A percentile compares a stretch with the other conserved stretches of the same genome.
Evolutionary conservation across 257 asterid genomes (phyloP).

Genomic region (Handroanthus guayacan): DNA sequence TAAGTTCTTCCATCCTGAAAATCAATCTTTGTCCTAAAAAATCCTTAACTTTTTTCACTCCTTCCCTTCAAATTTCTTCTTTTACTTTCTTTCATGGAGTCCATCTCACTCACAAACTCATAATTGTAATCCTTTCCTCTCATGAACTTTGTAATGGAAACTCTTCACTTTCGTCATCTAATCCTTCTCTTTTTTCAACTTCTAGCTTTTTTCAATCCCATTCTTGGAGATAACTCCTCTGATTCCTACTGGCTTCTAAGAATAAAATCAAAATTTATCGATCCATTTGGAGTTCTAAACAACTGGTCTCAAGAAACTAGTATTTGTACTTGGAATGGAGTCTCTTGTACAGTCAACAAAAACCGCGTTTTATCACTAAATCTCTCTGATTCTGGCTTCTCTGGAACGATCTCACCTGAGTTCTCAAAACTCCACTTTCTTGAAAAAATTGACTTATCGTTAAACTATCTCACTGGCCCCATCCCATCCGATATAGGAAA

Average conservation of each 20-base stretch:
- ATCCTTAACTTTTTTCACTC: neutral
- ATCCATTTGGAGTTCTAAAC: slow-evolving; percentile 61
- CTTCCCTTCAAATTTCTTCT: neutral
- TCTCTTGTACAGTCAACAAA: slow-evolving; percentile 67
- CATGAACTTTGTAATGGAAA: slow-evolving; percentile 47
- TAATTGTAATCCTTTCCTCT: slow-evolving; percentile 14
- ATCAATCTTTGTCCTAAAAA: slow-evolving; percentile 35
- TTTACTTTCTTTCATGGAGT: neutral
- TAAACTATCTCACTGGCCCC: slow-evolving; percentile 63
- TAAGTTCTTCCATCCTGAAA: slow-evolving; percentile 22
- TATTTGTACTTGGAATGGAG: slow-evolving; percentile 79
- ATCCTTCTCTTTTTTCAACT: slow-evolving; percentile 51
- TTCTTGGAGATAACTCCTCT: slow-evolving; percentile 44
- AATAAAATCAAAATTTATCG: slow-evolving; percentile 67
- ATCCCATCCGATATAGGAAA: slow-evolving; percentile 64
- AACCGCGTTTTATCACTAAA: slow-evolving; percentile 55
- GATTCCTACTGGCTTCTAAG: slow-evolving; percentile 61
- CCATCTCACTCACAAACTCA: neutral
- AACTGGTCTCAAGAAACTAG: slow-evolving; percentile 65
- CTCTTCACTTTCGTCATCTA: slow-evolving; percentile 44
- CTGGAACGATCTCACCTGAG: slow-evolving; percentile 62
- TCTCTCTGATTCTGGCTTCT: slow-evolving; percentile 63
- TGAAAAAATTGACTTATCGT: slow-evolving; percentile 66
- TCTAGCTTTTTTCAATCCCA: slow-evolving; percentile 33
- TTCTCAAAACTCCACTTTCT: slow-evolving; percentile 65